phyloP scores from a whole-genome alignment of 306 rosid species.

The Pterocarpus santalinus region DNA sequence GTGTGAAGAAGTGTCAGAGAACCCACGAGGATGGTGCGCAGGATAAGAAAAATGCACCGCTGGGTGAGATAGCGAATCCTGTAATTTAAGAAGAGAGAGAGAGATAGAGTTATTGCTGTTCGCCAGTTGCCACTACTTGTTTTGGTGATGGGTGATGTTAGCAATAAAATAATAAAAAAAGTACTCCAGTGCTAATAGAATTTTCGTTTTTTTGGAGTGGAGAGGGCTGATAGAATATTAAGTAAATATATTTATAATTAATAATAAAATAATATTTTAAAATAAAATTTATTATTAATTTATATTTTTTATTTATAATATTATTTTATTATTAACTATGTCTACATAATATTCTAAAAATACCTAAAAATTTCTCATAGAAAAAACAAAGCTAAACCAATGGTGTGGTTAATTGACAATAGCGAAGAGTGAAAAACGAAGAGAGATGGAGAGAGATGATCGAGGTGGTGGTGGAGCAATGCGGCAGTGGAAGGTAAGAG shows the following conservation, averaged over 20 bases:
- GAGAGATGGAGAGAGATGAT: neutral
- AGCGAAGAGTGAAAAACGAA: neutral
- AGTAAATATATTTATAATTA: no score
- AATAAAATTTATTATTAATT: no score
- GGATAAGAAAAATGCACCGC: constrained; percentile 5
- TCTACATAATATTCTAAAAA: no score
- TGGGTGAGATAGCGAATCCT: neutral
- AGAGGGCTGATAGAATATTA: no score
- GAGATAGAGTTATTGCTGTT: neutral
- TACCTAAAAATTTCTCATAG: no score
- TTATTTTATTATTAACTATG: no score
- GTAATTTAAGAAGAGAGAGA: neutral
- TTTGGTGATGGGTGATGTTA: neutral
- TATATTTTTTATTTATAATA: no score
- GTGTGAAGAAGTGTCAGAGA: constrained; percentile 31
- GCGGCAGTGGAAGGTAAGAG: neutral
- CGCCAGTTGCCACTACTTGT: neutral
- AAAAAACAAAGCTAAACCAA: neutral
- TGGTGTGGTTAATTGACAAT: neutral
- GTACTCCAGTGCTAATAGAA: no score
- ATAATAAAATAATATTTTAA: no score
- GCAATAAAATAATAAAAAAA: no score
- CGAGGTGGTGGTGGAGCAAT: neutral
- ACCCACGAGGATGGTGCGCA: constrained; percentile 46
- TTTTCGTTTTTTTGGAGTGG: no score